phyloP scores from a whole-genome alignment of 345 rosid species.

The Ceriops decandra region DNA sequence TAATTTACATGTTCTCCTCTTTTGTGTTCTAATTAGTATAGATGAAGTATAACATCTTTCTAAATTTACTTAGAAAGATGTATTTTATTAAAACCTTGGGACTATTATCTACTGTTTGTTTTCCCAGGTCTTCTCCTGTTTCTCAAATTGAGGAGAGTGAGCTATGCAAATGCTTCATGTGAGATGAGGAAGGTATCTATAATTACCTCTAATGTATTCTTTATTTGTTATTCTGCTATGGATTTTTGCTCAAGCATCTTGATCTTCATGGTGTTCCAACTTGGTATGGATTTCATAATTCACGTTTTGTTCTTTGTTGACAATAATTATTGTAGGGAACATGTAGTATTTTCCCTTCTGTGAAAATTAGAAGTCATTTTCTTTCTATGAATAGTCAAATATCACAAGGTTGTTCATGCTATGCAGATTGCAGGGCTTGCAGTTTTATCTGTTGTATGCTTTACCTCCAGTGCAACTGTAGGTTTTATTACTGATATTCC shows the following conservation, averaged over 20 bases:
- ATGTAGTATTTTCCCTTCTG: neutral
- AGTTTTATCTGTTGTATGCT: slow-evolving; percentile 32
- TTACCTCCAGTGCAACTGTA: slow-evolving; percentile 33
- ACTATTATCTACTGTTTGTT: neutral
- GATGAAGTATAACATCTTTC: too few species aligned
- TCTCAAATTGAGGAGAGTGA: slow-evolving; percentile 30
- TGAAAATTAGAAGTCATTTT: neutral
- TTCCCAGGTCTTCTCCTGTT: slow-evolving; percentile 29
- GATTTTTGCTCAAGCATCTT: neutral
- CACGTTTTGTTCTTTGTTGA: neutral
- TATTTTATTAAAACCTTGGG: neutral
- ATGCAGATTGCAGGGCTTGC: slow-evolving; percentile 42
- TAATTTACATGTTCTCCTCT: neutral
- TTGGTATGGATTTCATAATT: neutral
- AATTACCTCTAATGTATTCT: neutral
- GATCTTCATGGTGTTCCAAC: neutral
- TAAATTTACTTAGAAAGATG: too few species aligned
- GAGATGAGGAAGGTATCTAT: slow-evolving; percentile 38
- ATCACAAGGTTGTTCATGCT: slow-evolving; percentile 3
- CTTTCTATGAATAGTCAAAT: neutral
- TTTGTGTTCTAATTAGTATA: neutral
- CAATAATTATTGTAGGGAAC: neutral
- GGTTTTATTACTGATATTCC: slow-evolving; percentile 32
- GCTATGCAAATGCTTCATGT: slow-evolving; percentile 33
- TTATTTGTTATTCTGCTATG: neutral